Evolutionary conservation across 805 yeast species (phyloP), one percentile per base, ranked within the genome.

Genomic region (Komagataella ulmi): DNA sequence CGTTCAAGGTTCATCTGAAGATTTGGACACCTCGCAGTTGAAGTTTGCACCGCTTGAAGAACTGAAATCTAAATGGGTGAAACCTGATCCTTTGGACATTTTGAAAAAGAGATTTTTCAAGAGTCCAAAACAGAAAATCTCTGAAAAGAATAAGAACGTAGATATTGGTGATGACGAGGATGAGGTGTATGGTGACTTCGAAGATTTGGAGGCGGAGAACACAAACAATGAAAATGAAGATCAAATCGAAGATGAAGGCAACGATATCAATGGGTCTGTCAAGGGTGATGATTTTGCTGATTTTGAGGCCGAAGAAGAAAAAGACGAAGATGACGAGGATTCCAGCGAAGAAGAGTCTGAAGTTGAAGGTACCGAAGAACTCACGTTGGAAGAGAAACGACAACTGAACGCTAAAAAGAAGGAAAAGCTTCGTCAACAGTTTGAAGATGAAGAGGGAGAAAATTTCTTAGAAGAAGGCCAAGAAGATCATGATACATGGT

Each of bases 401-500:
- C 81, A 79, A 50, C 68, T 79, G 51, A 90, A 90, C 61, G 96
- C 97, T 1, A 80, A 83, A 55, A 89, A 86, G 72, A 95, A 93
- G 61, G 97, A 90, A 56, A 83, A 86, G 60, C 73, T 91, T 54
- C 82, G 89, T 54, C 74, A 87, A 60, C 97, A 93, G 63, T 88
- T 93, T 61, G 98, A 93, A 62, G 88, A 81, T 50, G 88, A 83
- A 63, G 89, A 83, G 59, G 57, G 55, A 14, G 61, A 58, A 53
- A 81, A 80, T 47, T 83, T 80, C 53, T 79, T 80, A 57, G 96
- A 88, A 56, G 89, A 86, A 62, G 76, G 76, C 54, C 68, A 66
- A 47, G 83, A 79, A 52, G 95, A 86, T 62, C 88, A 88, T 52
- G 97, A 91, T 60, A 89, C 97, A 0, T 93, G 99, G 99, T 93